A percentile compares a stretch with the other conserved stretches of the same genome.
These are phyloP conservation scores for Botrytis fabae DNA, from an alignment of 2,329 filamentous ascomycete genomes.

Conservation along the genomic window DNA sequence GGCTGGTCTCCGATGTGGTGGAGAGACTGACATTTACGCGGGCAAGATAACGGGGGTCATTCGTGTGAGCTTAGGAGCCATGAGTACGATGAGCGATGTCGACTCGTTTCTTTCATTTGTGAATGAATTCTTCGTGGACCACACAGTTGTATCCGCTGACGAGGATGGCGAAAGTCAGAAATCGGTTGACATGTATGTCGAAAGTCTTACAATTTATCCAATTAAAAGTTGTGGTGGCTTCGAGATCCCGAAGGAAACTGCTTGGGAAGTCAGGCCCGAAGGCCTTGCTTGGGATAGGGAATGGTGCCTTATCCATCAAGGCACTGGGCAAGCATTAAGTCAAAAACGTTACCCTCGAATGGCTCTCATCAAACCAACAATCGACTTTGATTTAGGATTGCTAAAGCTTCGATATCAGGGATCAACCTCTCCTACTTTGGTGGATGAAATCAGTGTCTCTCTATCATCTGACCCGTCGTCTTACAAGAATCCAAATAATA, in stretches of 20 bases:
- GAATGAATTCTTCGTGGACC: conserved; percentile 58
- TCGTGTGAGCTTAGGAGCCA: conserved; percentile 82
- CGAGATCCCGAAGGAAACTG: conserved; percentile 58
- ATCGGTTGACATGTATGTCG: conserved; percentile 49
- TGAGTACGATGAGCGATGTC: conserved; percentile 79
- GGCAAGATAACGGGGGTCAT: conserved; percentile 89
- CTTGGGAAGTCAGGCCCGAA: conserved; percentile 78
- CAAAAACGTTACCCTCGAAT: conserved; percentile 89
- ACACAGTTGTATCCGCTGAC: background rate
- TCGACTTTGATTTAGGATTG: conserved; percentile 69
- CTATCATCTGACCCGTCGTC: conserved; percentile 66
- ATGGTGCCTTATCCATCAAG: conserved; percentile 90
- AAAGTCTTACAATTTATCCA: conserved; percentile 74
- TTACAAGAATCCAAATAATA: conserved; percentile 47
- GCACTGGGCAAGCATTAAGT: conserved; percentile 79
- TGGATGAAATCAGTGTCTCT: conserved; percentile 53
- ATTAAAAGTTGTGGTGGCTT: conserved; percentile 93
- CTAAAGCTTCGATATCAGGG: conserved; percentile 61
- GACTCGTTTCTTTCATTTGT: conserved; percentile 70
- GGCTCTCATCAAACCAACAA: conserved; percentile 73
- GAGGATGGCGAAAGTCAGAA: background rate
- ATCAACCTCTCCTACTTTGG: conserved; percentile 29
- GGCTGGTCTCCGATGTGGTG: conserved; percentile 79
- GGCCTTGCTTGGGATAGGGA: conserved; percentile 93
- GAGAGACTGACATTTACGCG: conserved; percentile 75